Base-by-base conservation (phyloP, 495 filamentous ascomycete genomes). In the Apodospora peruviana region DNA sequence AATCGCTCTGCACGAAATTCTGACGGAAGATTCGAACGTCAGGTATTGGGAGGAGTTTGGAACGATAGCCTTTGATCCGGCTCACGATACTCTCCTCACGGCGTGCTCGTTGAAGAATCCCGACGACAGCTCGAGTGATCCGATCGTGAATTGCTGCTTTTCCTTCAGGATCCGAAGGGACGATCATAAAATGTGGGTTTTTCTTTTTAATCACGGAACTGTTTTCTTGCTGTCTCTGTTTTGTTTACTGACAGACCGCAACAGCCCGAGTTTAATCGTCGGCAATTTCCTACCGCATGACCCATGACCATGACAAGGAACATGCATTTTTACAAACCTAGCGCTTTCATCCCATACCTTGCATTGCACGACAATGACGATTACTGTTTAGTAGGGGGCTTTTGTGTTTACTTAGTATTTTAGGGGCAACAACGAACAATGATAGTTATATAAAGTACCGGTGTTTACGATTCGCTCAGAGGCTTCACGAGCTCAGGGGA, bases 21-120 rank as follows among this genome's bases (percentile, higher is more conserved):
- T 99, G 29, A 86, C 86, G 5, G 93, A 97, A 69, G 88, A 93
- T 41, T 91, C 91, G 47, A 79, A 94, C 40, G 94, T 97, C 52
- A 86, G 86, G 65, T 99, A 99, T 59, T 99, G 93, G 93, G 91
- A 99, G 68, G 96, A 97, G 59, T 97, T 97, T 60, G 90, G 91
- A 14, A 88, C 87, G n/a, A 96, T 99, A 58, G 93, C 94, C 18
- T 99, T 99, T 60, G 93, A 99, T 62, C 83, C 82, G 46, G 82
- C 79, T n/a, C 93, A 97, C 66, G 96, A 97, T 67, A 91, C 91
- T 12, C 91, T 99, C 72, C 74, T 97, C 53, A 97, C 94, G 23
- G 90, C 86, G 57, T 99, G 93, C 59, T 85, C 86, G 12, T 71
- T 99, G 56, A 95, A 94, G 66, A 91, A 83, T 56, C 93, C 90